Evolutionary conservation across 768 basidiomycete species (phyloP).

Genomic region (Saitozyma podzolica): DNA sequence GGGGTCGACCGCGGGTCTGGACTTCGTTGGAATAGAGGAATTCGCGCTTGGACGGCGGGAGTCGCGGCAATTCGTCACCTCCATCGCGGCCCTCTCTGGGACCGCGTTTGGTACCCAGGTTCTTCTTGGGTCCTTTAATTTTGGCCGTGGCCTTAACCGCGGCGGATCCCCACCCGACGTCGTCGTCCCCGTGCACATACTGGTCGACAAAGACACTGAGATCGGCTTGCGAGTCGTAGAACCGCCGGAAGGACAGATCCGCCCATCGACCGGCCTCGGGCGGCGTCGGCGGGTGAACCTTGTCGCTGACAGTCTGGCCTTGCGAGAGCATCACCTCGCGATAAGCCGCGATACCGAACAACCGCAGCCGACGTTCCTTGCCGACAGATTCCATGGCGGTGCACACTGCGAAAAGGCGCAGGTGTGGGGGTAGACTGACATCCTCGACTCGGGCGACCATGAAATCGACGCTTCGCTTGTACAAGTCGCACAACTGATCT

Average conservation of each 20-base stretch:
- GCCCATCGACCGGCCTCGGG: constrained; percentile 30
- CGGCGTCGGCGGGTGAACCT: constrained; percentile 14
- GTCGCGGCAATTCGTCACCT: not conserved
- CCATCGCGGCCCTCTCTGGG: not conserved
- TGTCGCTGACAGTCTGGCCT: constrained; percentile 55
- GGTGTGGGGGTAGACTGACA: constrained; percentile 64
- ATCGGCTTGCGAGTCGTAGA: constrained; percentile 13
- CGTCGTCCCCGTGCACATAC: not conserved
- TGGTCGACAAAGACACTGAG: not conserved
- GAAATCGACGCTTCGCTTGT: constrained; percentile 35
- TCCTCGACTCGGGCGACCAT: constrained; percentile 25
- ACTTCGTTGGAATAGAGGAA: constrained; percentile 14
- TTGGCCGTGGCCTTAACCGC: too few species aligned
- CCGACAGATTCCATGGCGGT: constrained; percentile 78
- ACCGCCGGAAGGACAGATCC: constrained; percentile 18
- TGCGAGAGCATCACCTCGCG: constrained; percentile 65
- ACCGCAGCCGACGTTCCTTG: constrained; percentile 81
- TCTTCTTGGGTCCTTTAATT: not conserved
- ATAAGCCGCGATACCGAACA: constrained; percentile 74
- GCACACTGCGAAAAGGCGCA: constrained; percentile 68
- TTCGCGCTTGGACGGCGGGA: not conserved
- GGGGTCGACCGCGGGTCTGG: constrained; percentile 42
- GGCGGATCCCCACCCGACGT: not conserved
- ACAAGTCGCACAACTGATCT: constrained; percentile 14
- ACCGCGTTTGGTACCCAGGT: not conserved